These are phyloP conservation scores for Kodamaea hsintzibuensis DNA, from an alignment of 805 yeast species.

Conservation along the genomic window DNA sequence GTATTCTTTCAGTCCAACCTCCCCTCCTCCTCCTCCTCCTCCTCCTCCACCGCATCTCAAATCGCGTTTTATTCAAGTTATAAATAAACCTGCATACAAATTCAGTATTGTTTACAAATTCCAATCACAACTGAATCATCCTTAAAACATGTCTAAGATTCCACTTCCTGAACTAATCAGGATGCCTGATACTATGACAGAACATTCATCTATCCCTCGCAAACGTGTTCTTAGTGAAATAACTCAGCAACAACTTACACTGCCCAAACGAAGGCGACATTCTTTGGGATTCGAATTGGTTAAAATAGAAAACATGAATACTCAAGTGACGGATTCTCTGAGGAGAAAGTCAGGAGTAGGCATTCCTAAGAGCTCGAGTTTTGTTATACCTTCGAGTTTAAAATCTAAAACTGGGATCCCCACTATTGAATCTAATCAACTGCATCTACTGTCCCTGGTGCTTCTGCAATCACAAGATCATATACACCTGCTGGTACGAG, in stretches of 20 bases:
- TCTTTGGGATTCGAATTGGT: slow-evolving; percentile 4
- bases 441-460: not conserved
- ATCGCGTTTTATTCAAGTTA: too few species aligned
- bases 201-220: slow-evolving; percentile 6
- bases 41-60: too few species aligned
- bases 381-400: not conserved
- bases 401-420: not conserved
- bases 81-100: not conserved
- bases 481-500: not conserved
- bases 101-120: not conserved
- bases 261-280: slow-evolving; percentile 11
- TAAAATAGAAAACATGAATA: not conserved
- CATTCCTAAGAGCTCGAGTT: not conserved
- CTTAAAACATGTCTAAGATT: slow-evolving; percentile 8
- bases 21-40: too few species aligned
- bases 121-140: not conserved
- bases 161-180: not conserved
- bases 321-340: not conserved
- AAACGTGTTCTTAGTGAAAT: slow-evolving; percentile 12
- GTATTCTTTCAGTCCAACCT: too few species aligned
- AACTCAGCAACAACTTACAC: slow-evolving; percentile 2
- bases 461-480: not conserved
- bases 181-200: not conserved
- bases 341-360: not conserved
- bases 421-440: not conserved